Percentiles rank a stretch among this genome's conserved stretches.
Evolutionary conservation across 805 yeast species (phyloP).

Genomic region (Saccharomycopsis fibuligera): DNA sequence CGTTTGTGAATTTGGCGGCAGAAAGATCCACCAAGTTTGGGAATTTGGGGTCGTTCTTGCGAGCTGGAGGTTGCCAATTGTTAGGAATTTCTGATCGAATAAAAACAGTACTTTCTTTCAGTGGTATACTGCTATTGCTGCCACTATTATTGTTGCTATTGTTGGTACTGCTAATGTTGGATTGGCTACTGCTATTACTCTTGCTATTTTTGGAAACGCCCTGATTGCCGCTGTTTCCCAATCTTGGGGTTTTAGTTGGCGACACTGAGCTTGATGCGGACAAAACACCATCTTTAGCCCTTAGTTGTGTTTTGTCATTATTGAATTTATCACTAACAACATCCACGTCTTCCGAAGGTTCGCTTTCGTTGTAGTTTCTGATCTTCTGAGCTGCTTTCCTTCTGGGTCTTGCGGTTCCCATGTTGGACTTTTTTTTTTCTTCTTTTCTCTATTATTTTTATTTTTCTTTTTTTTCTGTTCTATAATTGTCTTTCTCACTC

Average conservation of each 20-base stretch:
- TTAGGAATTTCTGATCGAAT: conserved; percentile 13
- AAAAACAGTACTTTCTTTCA: neutral
- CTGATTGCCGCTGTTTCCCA: neutral
- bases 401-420: conserved; percentile 16
- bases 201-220: neutral
- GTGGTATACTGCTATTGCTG: neutral
- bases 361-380: conserved; percentile 16
- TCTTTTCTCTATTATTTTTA: neutral
- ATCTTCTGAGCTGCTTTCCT: conserved; percentile 20
- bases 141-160: neutral
- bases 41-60: conserved; percentile 1
- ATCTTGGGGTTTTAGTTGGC: neutral
- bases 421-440: neutral
- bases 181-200: neutral
- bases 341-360: conserved; percentile 3
- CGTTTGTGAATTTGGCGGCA: conserved; percentile 3
- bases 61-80: conserved; percentile 19
- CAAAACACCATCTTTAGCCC: too few relatives aligned
- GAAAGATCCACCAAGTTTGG: conserved; percentile 10
- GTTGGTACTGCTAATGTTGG: neutral
- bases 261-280: too few relatives aligned
- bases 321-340: neutral
- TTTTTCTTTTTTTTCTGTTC: neutral
- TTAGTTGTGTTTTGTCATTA: neutral
- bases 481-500: neutral